Evolutionary conservation across 768 basidiomycete species (phyloP), one percentile per base, ranked within the genome.

Genomic region (Terana coerulea): DNA sequence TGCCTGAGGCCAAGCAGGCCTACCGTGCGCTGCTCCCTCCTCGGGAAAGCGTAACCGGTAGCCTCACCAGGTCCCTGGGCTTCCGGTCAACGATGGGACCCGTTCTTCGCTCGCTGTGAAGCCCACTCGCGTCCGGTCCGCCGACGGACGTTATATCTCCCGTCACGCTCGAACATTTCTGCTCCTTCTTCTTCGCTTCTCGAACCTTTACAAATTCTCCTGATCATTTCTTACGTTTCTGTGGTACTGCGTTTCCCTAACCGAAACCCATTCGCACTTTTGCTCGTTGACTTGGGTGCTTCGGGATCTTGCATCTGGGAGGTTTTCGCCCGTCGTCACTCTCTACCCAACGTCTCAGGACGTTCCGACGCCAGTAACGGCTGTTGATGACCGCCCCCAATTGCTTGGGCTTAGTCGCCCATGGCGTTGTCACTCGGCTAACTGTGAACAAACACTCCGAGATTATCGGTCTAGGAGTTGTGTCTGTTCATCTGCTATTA

Each of bases 341-440:
- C 61, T n/a, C 56, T 73, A 34, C 61, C 69, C 14, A 52, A 14
- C 34, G 59, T 52, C 39, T 52, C 2, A 69, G 69, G 70, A 12
- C 50, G 69, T 46, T 69, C 72, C 26, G 67, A 74, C 29, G 61
- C 66, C 26, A 64, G 69, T 1, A 64, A 73, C 24, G 70, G 74
- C 49, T 59, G 73, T 52, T 59, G 65, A 39, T 72, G 70, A 12
- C 67, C 74, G 29, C 61, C 68, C 17, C 72, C 69, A 35, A 14
- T 35, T 12, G 14, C 34, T 35, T 43, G 21, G 75, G 75, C 4
- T 58, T 72, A 11, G 62, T 75, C 37, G 72, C 71, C 40, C 68
- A 72, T 26, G 67, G 72, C 47, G 59, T 73, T 25, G 52, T 14
- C 34, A 58, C 2, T 39, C 75, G 5, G 42, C 47, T 1, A 53